Evolutionary conservation across 257 asterid species (phyloP).

Genomic region (Capsicum baccatum): DNA sequence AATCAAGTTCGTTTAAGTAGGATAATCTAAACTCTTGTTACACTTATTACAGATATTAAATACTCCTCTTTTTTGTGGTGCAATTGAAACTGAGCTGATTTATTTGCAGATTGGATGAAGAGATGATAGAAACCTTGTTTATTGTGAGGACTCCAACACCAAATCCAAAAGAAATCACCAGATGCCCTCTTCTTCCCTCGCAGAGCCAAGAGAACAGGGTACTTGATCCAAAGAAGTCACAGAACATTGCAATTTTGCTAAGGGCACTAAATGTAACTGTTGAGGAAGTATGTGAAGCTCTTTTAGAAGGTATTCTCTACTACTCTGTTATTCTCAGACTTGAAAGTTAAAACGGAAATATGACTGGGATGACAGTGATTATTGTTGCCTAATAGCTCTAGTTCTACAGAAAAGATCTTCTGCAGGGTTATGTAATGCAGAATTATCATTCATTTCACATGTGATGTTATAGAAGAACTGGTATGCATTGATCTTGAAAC

Average conservation of each 20-base stretch:
- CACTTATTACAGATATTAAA: background rate
- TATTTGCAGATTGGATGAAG: conserved; percentile 80
- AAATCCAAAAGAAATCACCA: conserved; percentile 58
- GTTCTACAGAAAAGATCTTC: background rate
- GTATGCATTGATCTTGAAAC: background rate
- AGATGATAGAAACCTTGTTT: conserved; percentile 94
- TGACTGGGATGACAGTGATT: background rate
- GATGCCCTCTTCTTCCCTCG: conserved; percentile 68
- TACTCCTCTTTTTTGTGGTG: background rate
- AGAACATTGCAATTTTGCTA: conserved; percentile 81
- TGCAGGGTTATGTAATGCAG: background rate
- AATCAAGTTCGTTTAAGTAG: conserved; percentile 89
- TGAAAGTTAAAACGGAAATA: background rate
- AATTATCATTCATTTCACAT: conserved; percentile 1
- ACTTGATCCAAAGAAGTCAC: conserved; percentile 95
- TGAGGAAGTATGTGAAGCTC: conserved; percentile 96
- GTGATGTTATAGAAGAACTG: background rate
- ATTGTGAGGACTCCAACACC: conserved; percentile 67
- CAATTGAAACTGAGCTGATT: conserved; percentile 26
- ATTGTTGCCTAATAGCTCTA: conserved; percentile 8
- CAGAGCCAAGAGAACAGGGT: conserved; percentile 68
- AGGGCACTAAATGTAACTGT: conserved; percentile 90
- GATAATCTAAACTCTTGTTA: conserved; percentile 32
- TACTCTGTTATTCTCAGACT: conserved; percentile 30
- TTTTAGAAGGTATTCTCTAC: conserved; percentile 68